Percentiles rank a stretch among this genome's conserved stretches.
Conservation (phyloP, 2,329 filamentous ascomycete genomes). For the Thermothelomyces thermophilus region DNA sequence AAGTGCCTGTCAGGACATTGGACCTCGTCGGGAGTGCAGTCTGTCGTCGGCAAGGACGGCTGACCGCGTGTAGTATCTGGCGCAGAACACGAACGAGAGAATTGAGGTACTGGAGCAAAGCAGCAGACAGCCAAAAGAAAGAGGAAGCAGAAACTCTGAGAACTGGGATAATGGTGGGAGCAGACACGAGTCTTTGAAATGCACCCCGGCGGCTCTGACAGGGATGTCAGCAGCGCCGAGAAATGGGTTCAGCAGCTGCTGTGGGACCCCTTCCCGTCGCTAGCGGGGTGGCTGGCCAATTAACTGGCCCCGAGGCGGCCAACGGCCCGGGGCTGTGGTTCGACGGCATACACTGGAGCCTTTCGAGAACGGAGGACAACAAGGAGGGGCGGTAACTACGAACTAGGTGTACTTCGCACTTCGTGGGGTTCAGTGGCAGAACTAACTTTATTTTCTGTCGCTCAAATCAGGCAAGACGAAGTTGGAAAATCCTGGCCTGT, state of each 20-base stretch:
- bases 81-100: not conserved
- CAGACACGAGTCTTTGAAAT: too few species aligned
- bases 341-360: not conserved
- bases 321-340: constrained; percentile 18
- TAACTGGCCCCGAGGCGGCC: not conserved
- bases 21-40: not conserved
- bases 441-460: too few species aligned
- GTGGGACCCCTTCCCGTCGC: constrained; percentile 6
- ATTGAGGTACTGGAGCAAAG: not conserved
- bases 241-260: constrained; percentile 6
- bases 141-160: too few species aligned
- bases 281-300: constrained; percentile 9
- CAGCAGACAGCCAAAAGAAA: not conserved
- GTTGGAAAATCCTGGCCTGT: too few species aligned
- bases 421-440: too few species aligned
- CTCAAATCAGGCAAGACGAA: too few species aligned
- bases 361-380: too few species aligned
- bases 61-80: not conserved
- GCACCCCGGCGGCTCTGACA: not conserved
- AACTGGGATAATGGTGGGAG: too few species aligned
- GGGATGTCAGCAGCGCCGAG: constrained; percentile 6
- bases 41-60: not conserved
- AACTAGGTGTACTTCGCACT: too few species aligned
- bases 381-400: too few species aligned
- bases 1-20: constrained; percentile 3